A percentile compares a stretch with the other conserved stretches of the same genome.
Evolutionary conservation across 176 grass and related monocot species (phyloP).

Genomic region (Triticum turgidum): DNA sequence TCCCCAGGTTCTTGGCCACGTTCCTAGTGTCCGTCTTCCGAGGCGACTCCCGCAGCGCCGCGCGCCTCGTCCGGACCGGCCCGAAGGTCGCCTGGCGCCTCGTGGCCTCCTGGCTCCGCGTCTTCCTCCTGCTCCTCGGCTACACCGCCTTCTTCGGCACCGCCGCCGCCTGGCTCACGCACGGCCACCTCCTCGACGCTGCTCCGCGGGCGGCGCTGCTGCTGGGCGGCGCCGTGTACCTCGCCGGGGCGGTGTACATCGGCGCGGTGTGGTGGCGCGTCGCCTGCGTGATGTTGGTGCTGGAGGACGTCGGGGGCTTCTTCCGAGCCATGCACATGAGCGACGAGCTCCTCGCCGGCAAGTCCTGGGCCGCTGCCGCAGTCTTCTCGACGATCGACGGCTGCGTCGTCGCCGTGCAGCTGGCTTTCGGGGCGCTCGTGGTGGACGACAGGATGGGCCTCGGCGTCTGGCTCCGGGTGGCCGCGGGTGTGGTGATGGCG

Average conservation of each 20-base stretch:
- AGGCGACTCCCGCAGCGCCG: neutral
- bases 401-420: neutral
- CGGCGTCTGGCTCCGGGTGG: neutral
- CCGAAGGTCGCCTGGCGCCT: neutral
- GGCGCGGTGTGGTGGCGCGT: neutral
- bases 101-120: neutral
- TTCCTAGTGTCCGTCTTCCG: neutral
- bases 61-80: neutral
- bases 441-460: neutral
- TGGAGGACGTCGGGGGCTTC: neutral
- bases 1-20: neutral
- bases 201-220: neutral
- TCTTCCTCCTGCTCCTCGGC: neutral
- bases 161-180: neutral
- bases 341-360: neutral
- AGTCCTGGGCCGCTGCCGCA: neutral
- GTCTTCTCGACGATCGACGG: neutral
- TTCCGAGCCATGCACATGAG: neutral
- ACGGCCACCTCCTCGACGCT: neutral
- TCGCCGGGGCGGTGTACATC: neutral
- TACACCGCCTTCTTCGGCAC: neutral
- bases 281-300: neutral
- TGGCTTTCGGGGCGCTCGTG: neutral
- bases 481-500: neutral
- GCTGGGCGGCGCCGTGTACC: neutral